These are phyloP conservation scores for Pseudocercospora macadamiae DNA, from an alignment of 2,329 filamentous ascomycete genomes.

Conservation along the genomic window DNA sequence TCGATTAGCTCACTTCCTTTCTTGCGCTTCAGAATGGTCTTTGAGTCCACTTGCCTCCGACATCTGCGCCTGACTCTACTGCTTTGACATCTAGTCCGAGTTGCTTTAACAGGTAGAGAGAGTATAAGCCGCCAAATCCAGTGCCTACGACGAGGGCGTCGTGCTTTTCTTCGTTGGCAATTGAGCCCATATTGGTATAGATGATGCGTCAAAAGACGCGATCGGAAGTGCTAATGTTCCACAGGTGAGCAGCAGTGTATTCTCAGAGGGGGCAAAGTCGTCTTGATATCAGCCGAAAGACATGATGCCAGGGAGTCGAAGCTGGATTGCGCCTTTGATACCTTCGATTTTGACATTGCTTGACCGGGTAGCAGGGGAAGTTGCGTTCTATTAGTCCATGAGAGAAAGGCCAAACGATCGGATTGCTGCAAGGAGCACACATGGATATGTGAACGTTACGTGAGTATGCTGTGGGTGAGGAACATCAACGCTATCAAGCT, in stretches of 20 bases:
- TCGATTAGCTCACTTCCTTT: not conserved
- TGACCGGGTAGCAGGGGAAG: not conserved
- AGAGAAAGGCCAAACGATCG: too few species aligned
- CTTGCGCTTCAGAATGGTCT: not conserved
- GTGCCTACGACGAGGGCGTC: conserved; percentile 8
- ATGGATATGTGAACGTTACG: not conserved
- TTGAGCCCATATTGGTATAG: not conserved
- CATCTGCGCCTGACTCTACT: conserved; percentile 5
- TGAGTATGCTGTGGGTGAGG: not conserved
- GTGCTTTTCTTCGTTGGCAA: not conserved
- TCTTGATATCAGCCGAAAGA: not conserved
- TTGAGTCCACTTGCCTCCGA: not conserved
- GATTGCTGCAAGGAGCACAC: not conserved
- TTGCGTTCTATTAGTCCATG: too few species aligned
- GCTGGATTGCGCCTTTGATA: not conserved
- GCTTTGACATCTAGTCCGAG: conserved; percentile 10
- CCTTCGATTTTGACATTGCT: not conserved
- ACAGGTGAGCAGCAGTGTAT: not conserved
- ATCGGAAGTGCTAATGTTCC: not conserved
- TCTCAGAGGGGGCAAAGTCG: too few species aligned
- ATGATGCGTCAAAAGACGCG: not conserved
- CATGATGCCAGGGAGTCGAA: not conserved
- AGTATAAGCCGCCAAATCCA: conserved; percentile 10
- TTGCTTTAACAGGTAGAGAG: conserved; percentile 11
- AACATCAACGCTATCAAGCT: not conserved